A percentile compares a stretch with the other conserved stretches of the same genome.
These are phyloP conservation scores for Fusarium udum DNA, from an alignment of 2,329 filamentous ascomycete genomes.

Conservation along the genomic window DNA sequence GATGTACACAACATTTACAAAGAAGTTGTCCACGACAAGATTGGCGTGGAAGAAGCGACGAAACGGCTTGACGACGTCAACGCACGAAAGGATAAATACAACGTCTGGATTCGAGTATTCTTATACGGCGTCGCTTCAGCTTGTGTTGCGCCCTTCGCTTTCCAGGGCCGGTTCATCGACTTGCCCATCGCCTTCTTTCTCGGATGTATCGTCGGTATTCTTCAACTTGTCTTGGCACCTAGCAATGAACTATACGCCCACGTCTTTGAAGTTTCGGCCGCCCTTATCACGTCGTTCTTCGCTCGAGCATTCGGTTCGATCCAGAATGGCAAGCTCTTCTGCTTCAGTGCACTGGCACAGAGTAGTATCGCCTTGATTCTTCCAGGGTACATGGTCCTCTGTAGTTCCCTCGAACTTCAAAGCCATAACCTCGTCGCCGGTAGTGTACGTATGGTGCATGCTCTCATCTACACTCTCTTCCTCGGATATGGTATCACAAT, in stretches of 20 bases:
- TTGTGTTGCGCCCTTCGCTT: slow-evolving; percentile 82
- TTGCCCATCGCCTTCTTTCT: slow-evolving; percentile 80
- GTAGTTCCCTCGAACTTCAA: slow-evolving; percentile 70
- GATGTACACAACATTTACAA: slow-evolving; percentile 84
- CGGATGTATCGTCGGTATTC: slow-evolving; percentile 75
- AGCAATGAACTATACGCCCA: slow-evolving; percentile 75
- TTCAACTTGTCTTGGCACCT: slow-evolving; percentile 80
- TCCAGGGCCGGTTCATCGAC: slow-evolving; percentile 79
- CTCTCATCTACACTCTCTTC: slow-evolving; percentile 79
- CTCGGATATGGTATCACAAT: slow-evolving; percentile 79
- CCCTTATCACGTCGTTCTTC: slow-evolving; percentile 73
- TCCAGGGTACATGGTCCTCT: slow-evolving; percentile 64
- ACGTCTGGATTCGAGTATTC: slow-evolving; percentile 65
- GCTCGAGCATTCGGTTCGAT: slow-evolving; percentile 77
- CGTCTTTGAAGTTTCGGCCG: slow-evolving; percentile 63
- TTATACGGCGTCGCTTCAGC: slow-evolving; percentile 81
- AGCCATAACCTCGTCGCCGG: slow-evolving; percentile 76
- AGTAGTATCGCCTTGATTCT: slow-evolving; percentile 80
- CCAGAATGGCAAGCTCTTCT: slow-evolving; percentile 66
- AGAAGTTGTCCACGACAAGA: slow-evolving; percentile 80
- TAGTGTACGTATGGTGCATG: slow-evolving; percentile 79
- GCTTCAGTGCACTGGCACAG: slow-evolving; percentile 76
- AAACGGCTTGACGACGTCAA: slow-evolving; percentile 66
- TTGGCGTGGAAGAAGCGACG: slow-evolving; percentile 76
- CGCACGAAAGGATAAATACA: slow-evolving; percentile 56